Percentiles rank a stretch among this genome's conserved stretches.
These are phyloP conservation scores for Zarea fungicola DNA, from an alignment of 2,329 filamentous ascomycete species.

Conservation along the genomic window DNA sequence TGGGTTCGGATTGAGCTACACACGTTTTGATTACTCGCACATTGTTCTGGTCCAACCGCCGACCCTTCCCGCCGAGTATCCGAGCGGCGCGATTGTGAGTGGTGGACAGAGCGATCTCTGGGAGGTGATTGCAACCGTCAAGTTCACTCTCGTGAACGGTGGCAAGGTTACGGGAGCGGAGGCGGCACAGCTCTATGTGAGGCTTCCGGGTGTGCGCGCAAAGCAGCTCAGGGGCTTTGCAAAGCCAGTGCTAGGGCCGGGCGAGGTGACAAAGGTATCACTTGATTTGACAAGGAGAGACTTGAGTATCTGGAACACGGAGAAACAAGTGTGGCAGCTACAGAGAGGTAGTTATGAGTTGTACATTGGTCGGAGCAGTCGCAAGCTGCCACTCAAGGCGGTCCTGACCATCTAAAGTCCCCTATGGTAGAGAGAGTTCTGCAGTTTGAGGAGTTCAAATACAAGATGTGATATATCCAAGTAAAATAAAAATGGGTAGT, in stretches of 20 bases:
- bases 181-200: slow-evolving; percentile 45
- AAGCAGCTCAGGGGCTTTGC: slow-evolving; percentile 61
- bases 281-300: slow-evolving; percentile 58
- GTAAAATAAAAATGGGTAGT: too few relatives aligned
- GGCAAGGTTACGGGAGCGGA: slow-evolving; percentile 39
- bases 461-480: too few relatives aligned
- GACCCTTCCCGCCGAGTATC: slow-evolving; percentile 28
- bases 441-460: too few relatives aligned
- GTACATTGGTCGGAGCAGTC: slow-evolving; percentile 43
- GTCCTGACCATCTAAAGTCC: not conserved
- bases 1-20: slow-evolving; percentile 53
- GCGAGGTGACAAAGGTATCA: slow-evolving; percentile 38
- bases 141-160: slow-evolving; percentile 36
- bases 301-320: slow-evolving; percentile 61
- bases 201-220: slow-evolving; percentile 42
- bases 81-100: slow-evolving; percentile 33
- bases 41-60: slow-evolving; percentile 31
- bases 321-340: slow-evolving; percentile 55
- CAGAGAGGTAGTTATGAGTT: slow-evolving; percentile 39
- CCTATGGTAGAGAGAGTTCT: too few relatives aligned
- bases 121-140: slow-evolving; percentile 38
- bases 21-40: slow-evolving; percentile 45
- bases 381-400: slow-evolving; percentile 34
- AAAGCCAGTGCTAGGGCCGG: slow-evolving; percentile 48
- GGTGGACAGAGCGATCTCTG: slow-evolving; percentile 45